Evolutionary conservation across 1,139 yeast species (phyloP).

Genomic region (Debaryomycetaceae sp.): DNA sequence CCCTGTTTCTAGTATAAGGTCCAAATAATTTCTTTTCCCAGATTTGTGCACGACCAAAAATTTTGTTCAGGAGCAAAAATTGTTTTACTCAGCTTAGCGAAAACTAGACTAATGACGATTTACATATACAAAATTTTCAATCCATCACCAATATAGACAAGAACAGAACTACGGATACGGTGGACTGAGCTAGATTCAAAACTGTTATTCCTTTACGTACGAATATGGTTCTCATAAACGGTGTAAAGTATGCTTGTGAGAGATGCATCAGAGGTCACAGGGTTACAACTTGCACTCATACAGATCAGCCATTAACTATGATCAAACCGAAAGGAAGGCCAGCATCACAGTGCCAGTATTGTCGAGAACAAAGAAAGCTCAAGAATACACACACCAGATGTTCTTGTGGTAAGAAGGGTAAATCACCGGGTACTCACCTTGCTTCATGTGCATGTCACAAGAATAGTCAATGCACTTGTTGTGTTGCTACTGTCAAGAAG

Average conservation of each 20-base stretch:
- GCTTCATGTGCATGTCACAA: slow-evolving; percentile 56
- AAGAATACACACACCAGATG: slow-evolving; percentile 72
- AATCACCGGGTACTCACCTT: slow-evolving; percentile 41
- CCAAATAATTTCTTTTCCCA: neutral
- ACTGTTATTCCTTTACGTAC: neutral
- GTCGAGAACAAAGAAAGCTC: slow-evolving; percentile 73
- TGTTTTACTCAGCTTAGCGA: neutral
- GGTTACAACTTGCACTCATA: slow-evolving; percentile 89
- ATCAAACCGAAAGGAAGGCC: slow-evolving; percentile 97
- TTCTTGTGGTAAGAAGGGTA: slow-evolving; percentile 62
- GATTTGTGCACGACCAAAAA: neutral
- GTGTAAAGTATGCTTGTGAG: slow-evolving; percentile 93
- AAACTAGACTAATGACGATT: neutral
- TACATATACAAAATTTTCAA: neutral
- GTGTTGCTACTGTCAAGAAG: slow-evolving; percentile 15
- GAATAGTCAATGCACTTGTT: slow-evolving; percentile 59
- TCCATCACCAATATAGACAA: neutral
- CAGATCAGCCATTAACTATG: slow-evolving; percentile 86
- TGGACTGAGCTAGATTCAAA: neutral
- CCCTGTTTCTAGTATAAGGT: neutral
- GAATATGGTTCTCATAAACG: slow-evolving; percentile 80
- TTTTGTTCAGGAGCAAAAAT: neutral
- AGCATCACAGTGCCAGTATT: slow-evolving; percentile 84
- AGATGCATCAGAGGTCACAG: slow-evolving; percentile 95
- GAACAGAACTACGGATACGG: neutral